Percentiles rank a stretch among this genome's conserved stretches.
phyloP scores from a whole-genome alignment of 805 yeast genomes.

The Phaffomyces opuntiae region DNA sequence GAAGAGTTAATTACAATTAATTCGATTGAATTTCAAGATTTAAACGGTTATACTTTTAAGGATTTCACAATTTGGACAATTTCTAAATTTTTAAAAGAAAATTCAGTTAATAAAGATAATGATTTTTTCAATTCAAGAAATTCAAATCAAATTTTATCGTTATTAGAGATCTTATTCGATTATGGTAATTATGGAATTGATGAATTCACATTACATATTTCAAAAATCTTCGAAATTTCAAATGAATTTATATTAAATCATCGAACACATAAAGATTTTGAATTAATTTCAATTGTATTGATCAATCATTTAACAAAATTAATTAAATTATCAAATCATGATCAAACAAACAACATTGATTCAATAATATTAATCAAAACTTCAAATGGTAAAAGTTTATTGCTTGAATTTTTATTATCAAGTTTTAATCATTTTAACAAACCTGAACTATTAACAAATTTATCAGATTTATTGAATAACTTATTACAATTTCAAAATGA shows the following conservation, averaged over 20 bases:
- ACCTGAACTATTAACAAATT: constrained; percentile 14
- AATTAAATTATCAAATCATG: constrained; percentile 11
- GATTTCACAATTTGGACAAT: constrained; percentile 42
- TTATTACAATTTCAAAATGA: constrained; percentile 21
- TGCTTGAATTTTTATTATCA: constrained; percentile 18
- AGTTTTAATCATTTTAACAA: constrained; percentile 18
- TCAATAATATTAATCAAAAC: constrained; percentile 10
- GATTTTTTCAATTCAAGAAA: constrained; percentile 28
- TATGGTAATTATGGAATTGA: constrained; percentile 42
- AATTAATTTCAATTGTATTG: constrained; percentile 17
- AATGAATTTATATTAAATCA: constrained; percentile 16
- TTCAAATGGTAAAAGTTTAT: constrained; percentile 10
- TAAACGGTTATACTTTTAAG: constrained; percentile 53
- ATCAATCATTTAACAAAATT: constrained; percentile 20
- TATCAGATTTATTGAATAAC: constrained; percentile 15
- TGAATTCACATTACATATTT: constrained; percentile 36
- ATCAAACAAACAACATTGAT: constrained; percentile 11
- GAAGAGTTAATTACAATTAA: constrained; percentile 55
- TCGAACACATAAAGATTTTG: constrained; percentile 10
- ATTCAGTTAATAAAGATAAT: constrained; percentile 22
- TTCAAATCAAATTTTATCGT: constrained; percentile 35
- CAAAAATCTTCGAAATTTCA: constrained; percentile 32
- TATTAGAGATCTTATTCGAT: constrained; percentile 41
- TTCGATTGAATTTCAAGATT: constrained; percentile 35
- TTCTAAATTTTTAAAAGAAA: constrained; percentile 35